Evolutionary conservation across 23 red algal genomes (phyloP), one percentile per base, ranked within the genome.

Genomic region (Gracilaria domingensis): DNA sequence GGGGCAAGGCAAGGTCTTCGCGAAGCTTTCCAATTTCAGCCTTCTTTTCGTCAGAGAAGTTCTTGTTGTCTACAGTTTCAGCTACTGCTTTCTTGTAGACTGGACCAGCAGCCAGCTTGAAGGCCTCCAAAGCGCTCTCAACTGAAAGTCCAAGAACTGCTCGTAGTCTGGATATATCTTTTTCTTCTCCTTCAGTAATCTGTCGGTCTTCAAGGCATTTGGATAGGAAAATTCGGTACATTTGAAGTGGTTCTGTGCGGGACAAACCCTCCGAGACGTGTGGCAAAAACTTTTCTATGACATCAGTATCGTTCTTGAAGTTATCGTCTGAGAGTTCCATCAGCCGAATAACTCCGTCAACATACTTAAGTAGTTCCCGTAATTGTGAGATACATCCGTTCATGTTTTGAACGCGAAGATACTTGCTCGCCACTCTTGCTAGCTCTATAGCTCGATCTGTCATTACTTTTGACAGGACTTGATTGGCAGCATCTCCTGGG

Each of bases 221-320:
- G n/a, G 91, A 91, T 29, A 98, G 64, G 36, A 88, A 95, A 42
- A 98, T 86, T 12, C 96, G 96, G 81, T 98, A 98, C 81, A 98
- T 85, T 34, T 94, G 91, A 12, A 45, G 51, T 50, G 88, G 93
- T 82, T 98, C 96, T 25, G 81, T 89, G 17, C 53, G 78, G 13
- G 85, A 83, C 51, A 95, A 18, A 69, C 54, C 80, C 12, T 62
- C 71, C 14, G 81, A 40, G 5, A 93, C 81, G 33, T 72, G 29
- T 29, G 90, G 62, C 72, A 95, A 33, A 75, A 80, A 90, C 40
- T 80, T 38, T 77, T 81, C 64, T 23, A 95, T 37, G 9, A 93
- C 74, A 30, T 75, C 82, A 17, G 53, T 59, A 34, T 79, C 93
- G 36, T 88, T 66, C 54, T 59, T 53, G 33, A 64, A 39, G 61